Evolutionary conservation across 495 filamentous ascomycete species (phyloP).

Genomic region (Xylaria palmicola): DNA sequence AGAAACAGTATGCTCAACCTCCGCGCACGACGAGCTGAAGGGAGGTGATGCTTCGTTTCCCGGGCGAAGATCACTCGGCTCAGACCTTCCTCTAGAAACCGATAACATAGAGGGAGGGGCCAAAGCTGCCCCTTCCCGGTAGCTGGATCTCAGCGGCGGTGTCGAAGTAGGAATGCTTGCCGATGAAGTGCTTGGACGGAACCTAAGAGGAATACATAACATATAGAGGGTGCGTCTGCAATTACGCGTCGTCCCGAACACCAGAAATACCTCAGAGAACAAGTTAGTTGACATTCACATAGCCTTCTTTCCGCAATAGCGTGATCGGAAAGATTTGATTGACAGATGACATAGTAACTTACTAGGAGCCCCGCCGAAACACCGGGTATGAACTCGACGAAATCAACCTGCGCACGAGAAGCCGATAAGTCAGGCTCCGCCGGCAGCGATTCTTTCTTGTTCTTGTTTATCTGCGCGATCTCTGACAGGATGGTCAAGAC

Average conservation of each 20-base stretch:
- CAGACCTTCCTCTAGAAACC: background rate
- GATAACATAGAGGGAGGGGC: background rate
- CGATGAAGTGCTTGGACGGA: background rate
- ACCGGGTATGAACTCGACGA: constrained; percentile 44
- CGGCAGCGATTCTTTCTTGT: constrained; percentile 32
- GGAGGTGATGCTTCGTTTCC: background rate
- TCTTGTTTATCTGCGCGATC: constrained; percentile 36
- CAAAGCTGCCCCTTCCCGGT: background rate
- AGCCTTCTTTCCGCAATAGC: too few relatives aligned
- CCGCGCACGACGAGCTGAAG: background rate
- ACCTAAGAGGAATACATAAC: constrained; percentile 19
- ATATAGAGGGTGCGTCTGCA: constrained; percentile 28
- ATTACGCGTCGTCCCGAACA: constrained; percentile 43
- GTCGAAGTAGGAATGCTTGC: background rate
- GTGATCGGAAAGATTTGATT: too few relatives aligned
- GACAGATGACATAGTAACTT: background rate
- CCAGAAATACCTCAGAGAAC: constrained; percentile 29
- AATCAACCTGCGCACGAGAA: constrained; percentile 36
- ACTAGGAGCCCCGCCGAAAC: constrained; percentile 39
- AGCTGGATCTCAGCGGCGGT: background rate
- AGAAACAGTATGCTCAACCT: background rate
- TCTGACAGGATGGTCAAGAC: constrained; percentile 43
- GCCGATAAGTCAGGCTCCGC: constrained; percentile 35
- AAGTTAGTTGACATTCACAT: background rate
- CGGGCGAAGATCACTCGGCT: background rate